These are phyloP conservation scores for Chytriomyces sp. DNA, from an alignment of 192 early-diverging fungal species.

Conservation along the genomic window DNA sequence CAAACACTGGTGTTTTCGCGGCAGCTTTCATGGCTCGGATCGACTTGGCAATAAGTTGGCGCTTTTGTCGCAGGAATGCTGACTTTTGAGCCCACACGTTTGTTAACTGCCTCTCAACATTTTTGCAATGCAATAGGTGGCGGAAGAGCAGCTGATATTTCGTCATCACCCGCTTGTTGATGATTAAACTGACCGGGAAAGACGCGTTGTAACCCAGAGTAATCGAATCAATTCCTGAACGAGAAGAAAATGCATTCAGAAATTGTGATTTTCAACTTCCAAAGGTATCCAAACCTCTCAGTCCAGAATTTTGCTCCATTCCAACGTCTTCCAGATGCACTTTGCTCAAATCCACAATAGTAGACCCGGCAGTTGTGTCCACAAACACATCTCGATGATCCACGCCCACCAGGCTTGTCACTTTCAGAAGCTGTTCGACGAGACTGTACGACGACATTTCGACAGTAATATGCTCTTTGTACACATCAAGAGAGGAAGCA, in stretches of 20 bases:
- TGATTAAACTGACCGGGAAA: constrained; percentile 89
- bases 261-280: not conserved
- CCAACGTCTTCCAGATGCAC: not conserved
- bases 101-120: constrained; percentile 83
- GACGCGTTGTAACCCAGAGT: constrained; percentile 78
- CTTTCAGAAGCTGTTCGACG: constrained; percentile 72
- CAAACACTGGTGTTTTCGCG: not conserved
- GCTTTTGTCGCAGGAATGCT: constrained; percentile 39
- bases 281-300: not conserved
- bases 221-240: constrained; percentile 78
- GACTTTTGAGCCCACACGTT: constrained; percentile 76
- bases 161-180: constrained; percentile 79
- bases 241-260: not conserved
- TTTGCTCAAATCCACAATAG: constrained; percentile 13
- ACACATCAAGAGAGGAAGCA: constrained; percentile 63
- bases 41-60: not conserved
- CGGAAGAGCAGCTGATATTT: constrained; percentile 94
- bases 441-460: constrained; percentile 67
- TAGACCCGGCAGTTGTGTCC: not conserved
- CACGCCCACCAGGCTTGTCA: constrained; percentile 72
- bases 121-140: constrained; percentile 85
- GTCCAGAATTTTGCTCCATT: not conserved
- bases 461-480: constrained; percentile 86
- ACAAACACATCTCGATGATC: constrained; percentile 37
- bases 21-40: not conserved